Conservation (phyloP, 2,329 filamentous ascomycete species). For the Hypoxylon sp. region DNA sequence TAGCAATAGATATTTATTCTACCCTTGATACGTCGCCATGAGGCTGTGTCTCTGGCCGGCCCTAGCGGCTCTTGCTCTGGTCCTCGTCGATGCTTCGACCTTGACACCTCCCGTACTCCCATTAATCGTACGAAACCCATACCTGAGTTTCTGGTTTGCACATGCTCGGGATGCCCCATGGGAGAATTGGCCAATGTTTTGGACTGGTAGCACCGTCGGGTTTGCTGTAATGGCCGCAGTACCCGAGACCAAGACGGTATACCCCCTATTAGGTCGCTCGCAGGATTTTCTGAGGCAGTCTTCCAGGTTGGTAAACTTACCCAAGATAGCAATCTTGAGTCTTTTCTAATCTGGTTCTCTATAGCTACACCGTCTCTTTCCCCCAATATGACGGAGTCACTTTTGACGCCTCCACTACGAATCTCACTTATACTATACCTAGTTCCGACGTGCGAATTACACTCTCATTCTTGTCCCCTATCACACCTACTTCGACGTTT, state of each 20-base stretch:
- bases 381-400: slow-evolving; percentile 62
- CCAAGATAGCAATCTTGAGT: background rate
- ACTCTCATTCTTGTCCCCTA: slow-evolving; percentile 77
- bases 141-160: slow-evolving; percentile 73
- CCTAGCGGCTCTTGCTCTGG: slow-evolving; percentile 54
- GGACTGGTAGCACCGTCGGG: slow-evolving; percentile 71
- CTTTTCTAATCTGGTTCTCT: slow-evolving; percentile 14
- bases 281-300: slow-evolving; percentile 63
- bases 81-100: slow-evolving; percentile 63
- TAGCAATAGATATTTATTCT: slow-evolving; percentile 29
- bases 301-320: slow-evolving; percentile 41
- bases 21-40: slow-evolving; percentile 46
- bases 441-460: slow-evolving; percentile 57
- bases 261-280: slow-evolving; percentile 66
- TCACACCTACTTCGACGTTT: slow-evolving; percentile 84
- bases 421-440: slow-evolving; percentile 63
- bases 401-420: slow-evolving; percentile 66
- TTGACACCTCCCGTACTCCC: slow-evolving; percentile 71
- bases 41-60: slow-evolving; percentile 50
- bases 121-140: slow-evolving; percentile 71
- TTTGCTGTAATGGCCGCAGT: slow-evolving; percentile 66
- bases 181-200: slow-evolving; percentile 90
- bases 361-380: slow-evolving; percentile 58
- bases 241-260: slow-evolving; percentile 60
- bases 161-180: slow-evolving; percentile 81